phyloP scores from a whole-genome alignment of 23 red algal genomes.

The Pyropia haitanensis region DNA sequence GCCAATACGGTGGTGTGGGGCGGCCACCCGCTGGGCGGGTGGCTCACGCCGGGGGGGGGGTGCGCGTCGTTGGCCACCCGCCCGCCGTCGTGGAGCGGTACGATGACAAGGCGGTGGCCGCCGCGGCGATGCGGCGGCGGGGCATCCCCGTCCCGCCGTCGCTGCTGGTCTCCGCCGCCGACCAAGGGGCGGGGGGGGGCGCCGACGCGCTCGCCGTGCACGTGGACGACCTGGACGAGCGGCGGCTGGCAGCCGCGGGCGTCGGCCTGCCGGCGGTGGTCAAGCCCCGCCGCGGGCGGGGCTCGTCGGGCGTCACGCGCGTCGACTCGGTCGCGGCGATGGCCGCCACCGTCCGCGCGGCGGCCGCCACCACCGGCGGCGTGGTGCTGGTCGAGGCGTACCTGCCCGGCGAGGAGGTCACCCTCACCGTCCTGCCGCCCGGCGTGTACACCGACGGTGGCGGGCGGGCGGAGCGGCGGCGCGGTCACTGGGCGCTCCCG shows the following conservation, averaged over 20 bases:
- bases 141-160: slow-evolving; percentile 3
- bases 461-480: neutral
- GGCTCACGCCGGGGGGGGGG: neutral
- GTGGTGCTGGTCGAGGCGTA: slow-evolving; percentile 1
- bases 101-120: slow-evolving; percentile 10
- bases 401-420: slow-evolving; percentile 8
- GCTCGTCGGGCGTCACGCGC: neutral
- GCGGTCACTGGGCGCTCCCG: neutral
- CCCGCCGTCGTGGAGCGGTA: neutral
- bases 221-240: slow-evolving; percentile 7
- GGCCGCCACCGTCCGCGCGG: neutral
- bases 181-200: neutral
- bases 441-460: neutral
- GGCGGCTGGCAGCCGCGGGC: neutral
- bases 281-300: slow-evolving; percentile 9
- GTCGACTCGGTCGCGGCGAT: slow-evolving; percentile 1
- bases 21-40: neutral
- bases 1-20: slow-evolving; percentile 4
- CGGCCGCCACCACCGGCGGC: neutral
- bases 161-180: slow-evolving; percentile 2
- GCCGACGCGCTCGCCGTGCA: neutral
- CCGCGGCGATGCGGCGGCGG: neutral
- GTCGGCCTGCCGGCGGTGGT: slow-evolving; percentile 3
- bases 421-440: slow-evolving; percentile 7
- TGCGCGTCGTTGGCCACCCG: slow-evolving; percentile 3